Evolutionary conservation across 176 grass and related monocot genomes (phyloP).

Genomic region (Musa schizocarpa): DNA sequence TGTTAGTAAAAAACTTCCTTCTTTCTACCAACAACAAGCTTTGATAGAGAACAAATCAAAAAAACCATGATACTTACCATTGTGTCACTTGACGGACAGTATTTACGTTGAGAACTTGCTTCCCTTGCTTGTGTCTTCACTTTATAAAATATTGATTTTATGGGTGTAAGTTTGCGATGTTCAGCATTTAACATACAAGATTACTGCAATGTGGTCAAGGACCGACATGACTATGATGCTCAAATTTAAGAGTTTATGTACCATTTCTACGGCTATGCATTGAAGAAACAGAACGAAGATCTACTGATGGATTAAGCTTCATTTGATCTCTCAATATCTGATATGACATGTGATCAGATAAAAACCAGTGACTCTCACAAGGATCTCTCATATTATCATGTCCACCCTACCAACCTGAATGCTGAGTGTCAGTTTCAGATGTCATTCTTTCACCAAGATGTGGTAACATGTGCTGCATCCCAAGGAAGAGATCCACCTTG

Average conservation of each 20-base stretch:
- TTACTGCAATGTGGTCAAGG: neutral
- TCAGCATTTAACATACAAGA: neutral
- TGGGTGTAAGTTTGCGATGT: neutral
- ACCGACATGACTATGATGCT: neutral
- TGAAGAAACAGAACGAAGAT: slow-evolving; percentile 34
- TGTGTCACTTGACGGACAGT: neutral
- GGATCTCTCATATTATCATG: slow-evolving; percentile 45
- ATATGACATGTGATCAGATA: slow-evolving; percentile 36
- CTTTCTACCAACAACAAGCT: neutral
- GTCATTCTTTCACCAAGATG: slow-evolving; percentile 44
- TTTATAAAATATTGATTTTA: neutral
- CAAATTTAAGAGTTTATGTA: neutral
- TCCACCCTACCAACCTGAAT: slow-evolving; percentile 59
- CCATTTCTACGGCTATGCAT: slow-evolving; percentile 11
- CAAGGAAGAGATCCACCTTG: slow-evolving; percentile 32
- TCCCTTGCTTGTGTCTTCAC: neutral
- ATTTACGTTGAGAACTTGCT: neutral
- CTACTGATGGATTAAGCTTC: slow-evolving; percentile 57
- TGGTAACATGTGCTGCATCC: slow-evolving; percentile 34
- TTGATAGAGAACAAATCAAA: neutral
- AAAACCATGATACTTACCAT: neutral
- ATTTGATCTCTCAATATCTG: slow-evolving; percentile 29
- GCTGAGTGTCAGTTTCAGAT: slow-evolving; percentile 54
- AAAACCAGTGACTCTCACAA: slow-evolving; percentile 27
- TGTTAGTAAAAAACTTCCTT: neutral